Evolutionary conservation across 139 green algal species (phyloP), one percentile per base, ranked within the genome.

Genomic region (Helicosporidium sp.): DNA sequence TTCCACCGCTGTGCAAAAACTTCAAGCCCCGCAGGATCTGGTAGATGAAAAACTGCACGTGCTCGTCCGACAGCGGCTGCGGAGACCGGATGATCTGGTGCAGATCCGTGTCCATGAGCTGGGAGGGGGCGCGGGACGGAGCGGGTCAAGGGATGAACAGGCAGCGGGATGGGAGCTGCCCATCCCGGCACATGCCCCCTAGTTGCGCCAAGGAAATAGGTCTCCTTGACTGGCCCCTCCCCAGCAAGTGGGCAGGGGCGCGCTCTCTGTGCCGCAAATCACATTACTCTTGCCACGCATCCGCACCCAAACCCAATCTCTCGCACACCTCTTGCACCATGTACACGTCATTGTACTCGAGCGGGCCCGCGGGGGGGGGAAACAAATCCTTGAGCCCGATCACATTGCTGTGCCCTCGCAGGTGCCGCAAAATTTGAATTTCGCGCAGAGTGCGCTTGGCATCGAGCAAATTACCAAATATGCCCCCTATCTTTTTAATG

Each of bases 81-180:
- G 71, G 72, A 5, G 80, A 93, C 31, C 80, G 68, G 58, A 99
- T 94, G 69, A 99, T 93, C 63, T 98, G 90, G 72, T 99, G 87
- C 52, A 99, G 70, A 68, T 99, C 90, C 24, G 90, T 97, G 66
- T 99, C 90, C 87, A 98, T 94, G 12, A 97, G 73, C 66, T 99
- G 87, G n/a, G n/a, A n/a, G n/a, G n/a, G n/a, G n/a, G n/a, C n/a
- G n/a, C n/a, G n/a, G n/a, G n/a, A n/a, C n/a, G n/a, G n/a, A n/a
- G n/a, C n/a, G n/a, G n/a, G n/a, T n/a, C n/a, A n/a, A n/a, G n/a
- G n/a, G n/a, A n/a, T n/a, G n/a, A n/a, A n/a, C n/a, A n/a, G n/a
- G n/a, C n/a, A n/a, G n/a, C n/a, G n/a, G n/a, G n/a, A n/a, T n/a
- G n/a, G n/a, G n/a, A n/a, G n/a, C n/a, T n/a, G n/a, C n/a, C n/a